These are phyloP conservation scores for Wickerhamiella musiphila DNA, from an alignment of 805 yeast genomes.

Conservation along the genomic window DNA sequence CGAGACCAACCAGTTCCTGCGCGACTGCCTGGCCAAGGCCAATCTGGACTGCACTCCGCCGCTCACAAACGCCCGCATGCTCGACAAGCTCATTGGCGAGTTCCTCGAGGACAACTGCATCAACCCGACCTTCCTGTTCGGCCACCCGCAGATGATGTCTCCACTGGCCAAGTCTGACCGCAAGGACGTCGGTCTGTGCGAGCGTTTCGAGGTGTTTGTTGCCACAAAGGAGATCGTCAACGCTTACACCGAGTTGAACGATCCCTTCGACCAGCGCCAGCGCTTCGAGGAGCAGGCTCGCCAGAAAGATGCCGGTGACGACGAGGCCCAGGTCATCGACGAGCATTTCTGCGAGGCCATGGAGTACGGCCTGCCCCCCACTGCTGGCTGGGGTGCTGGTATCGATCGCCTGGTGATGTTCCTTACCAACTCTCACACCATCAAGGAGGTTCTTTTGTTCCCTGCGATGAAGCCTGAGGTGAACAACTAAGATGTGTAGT, in stretches of 20 bases:
- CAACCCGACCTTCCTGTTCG: slow-evolving; percentile 94
- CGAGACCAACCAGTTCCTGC: slow-evolving; percentile 83
- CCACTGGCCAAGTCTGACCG: slow-evolving; percentile 96
- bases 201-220: slow-evolving; percentile 94
- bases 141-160: slow-evolving; percentile 99
- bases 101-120: slow-evolving; percentile 75
- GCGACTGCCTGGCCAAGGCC: slow-evolving; percentile 56
- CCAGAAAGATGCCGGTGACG: slow-evolving; percentile 98
- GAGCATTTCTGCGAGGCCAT: slow-evolving; percentile 95
- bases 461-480: slow-evolving; percentile 96
- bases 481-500: slow-evolving; percentile 11
- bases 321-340: slow-evolving; percentile 92
- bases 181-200: slow-evolving; percentile 84
- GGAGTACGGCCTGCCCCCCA: slow-evolving; percentile 97
- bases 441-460: slow-evolving; percentile 93
- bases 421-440: slow-evolving; percentile 87
- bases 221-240: slow-evolving; percentile 97
- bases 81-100: slow-evolving; percentile 95
- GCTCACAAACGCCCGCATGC: slow-evolving; percentile 94
- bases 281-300: slow-evolving; percentile 98
- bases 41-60: slow-evolving; percentile 82
- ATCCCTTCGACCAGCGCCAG: slow-evolving; percentile 94
- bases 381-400: slow-evolving; percentile 99
- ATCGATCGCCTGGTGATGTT: slow-evolving; percentile 97
- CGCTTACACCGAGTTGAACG: slow-evolving; percentile 97